Evolutionary conservation across 176 grass and related monocot genomes (phyloP), one percentile per base, ranked within the genome.

Genomic region (Cocos nucifera): DNA sequence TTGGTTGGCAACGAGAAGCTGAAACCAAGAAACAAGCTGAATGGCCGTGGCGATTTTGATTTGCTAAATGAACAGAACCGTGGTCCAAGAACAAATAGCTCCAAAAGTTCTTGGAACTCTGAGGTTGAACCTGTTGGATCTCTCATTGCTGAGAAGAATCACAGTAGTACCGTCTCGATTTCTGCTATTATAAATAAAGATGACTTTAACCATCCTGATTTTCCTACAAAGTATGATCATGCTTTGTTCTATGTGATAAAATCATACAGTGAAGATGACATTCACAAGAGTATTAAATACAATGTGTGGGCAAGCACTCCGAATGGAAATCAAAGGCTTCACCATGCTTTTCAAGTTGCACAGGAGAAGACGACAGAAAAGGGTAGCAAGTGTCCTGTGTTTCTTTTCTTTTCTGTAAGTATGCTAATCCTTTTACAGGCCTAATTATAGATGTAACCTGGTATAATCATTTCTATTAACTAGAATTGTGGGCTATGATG

Each of bases 261-360:
- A 73, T 95, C 90, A 69, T 95, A 95, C 50, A 95, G 90, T 4
- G 90, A 95, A 74, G 90, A 95, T 76, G 90, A 95, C 80, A 78
- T 95, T 66, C 90, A 95, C 82, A 95, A 86, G 67, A 95, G 90
- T 70, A 86, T 95, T 63, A 86, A 95, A 63, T 95, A 89, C 67
- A 89, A 83, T 86, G 90, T 95, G 54, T 89, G 90, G 90, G 79
- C 86, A 73, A 95, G 90, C 66, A 95, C 86, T 57, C 85, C 90
- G 50, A 95, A 86, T 71, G 90, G 90, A 65, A 95, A 95, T 58
- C 89, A 81, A 76, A 89, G 90, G 71, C 90, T 95, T 81, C 86
- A 95, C 59, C 81, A 62, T 81, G 90, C 82, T 27, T 95, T 83
- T 63, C 85, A 74, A 75, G 58, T 78, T 56, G 82, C 86, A 81